Percentiles rank a stretch among this genome's conserved stretches.
phyloP scores from a whole-genome alignment of 768 basidiomycete genomes.

The Hypholoma sublateritium region DNA sequence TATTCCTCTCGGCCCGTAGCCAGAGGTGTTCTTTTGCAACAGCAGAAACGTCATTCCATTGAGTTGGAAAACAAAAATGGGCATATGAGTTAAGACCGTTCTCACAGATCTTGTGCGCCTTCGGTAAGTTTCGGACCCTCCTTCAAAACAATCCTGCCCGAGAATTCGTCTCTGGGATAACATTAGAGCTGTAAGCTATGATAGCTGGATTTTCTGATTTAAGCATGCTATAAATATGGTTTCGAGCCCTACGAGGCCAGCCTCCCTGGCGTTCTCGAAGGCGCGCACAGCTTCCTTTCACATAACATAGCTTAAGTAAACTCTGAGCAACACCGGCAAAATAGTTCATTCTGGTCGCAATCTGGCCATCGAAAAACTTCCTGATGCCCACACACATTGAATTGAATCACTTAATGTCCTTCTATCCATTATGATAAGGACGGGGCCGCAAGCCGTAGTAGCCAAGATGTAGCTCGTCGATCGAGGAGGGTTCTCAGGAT shows the following conservation, averaged over 20 bases:
- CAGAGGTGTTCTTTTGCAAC: neutral
- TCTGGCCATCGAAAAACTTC: neutral
- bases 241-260: neutral
- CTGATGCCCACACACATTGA: neutral
- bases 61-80: conserved; percentile 1
- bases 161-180: neutral
- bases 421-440: neutral
- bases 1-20: neutral
- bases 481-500: conserved; percentile 2
- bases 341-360: neutral
- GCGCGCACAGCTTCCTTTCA: neutral
- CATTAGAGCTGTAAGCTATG: neutral
- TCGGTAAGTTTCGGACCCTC: conserved; percentile 5
- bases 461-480: conserved; percentile 2
- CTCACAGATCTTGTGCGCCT: neutral
- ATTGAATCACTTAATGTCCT: neutral
- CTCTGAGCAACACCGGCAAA: neutral
- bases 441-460: neutral
- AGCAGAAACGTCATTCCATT: conserved; percentile 11
- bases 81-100: conserved; percentile 1
- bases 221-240: neutral
- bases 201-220: conserved; percentile 1
- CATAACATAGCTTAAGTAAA: conserved; percentile 1
- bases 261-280: neutral
- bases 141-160: neutral